phyloP scores from a whole-genome alignment of 805 yeast species.

The Zygosaccharomyces siamensis region DNA sequence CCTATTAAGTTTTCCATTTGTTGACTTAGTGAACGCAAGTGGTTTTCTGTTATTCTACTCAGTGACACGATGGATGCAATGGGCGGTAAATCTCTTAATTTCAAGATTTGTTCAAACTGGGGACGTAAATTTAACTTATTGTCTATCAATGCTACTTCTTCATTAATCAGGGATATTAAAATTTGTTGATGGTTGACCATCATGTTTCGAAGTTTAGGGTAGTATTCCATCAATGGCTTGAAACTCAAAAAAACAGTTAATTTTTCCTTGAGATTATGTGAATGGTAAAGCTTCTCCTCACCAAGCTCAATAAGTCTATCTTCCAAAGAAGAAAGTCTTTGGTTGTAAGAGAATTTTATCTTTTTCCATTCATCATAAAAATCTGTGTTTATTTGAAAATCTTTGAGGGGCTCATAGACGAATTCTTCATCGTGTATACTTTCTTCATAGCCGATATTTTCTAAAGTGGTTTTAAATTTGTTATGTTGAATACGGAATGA shows the following conservation, averaged over 20 bases:
- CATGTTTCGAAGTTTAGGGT: conserved; percentile 54
- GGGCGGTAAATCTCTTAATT: conserved; percentile 45
- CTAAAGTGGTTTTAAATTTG: conserved; percentile 40
- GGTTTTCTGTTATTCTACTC: conserved; percentile 47
- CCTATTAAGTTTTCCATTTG: conserved; percentile 54
- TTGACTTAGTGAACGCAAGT: conserved; percentile 39
- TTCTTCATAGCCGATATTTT: conserved; percentile 19
- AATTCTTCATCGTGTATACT: conserved; percentile 33
- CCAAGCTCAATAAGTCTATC: conserved; percentile 40
- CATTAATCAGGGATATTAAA: conserved; percentile 45
- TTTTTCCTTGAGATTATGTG: conserved; percentile 44
- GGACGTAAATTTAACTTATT: conserved; percentile 36
- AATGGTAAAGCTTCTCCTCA: conserved; percentile 35
- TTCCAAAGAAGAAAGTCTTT: conserved; percentile 44
- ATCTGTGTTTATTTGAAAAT: conserved; percentile 33
- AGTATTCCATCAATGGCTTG: conserved; percentile 40
- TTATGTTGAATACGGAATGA: conserved; percentile 52
- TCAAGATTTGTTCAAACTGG: conserved; percentile 34
- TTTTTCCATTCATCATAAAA: conserved; percentile 33
- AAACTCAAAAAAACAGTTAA: conserved; percentile 48
- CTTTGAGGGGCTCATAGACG: conserved; percentile 42
- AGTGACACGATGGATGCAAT: conserved; percentile 46
- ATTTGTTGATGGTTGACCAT: conserved; percentile 55
- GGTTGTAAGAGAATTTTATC: conserved; percentile 41
- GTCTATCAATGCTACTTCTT: conserved; percentile 44